Evolutionary conservation across 1,139 yeast genomes (phyloP), one percentile per base, ranked within the genome.

Genomic region (Nakaseomyces sp.): DNA sequence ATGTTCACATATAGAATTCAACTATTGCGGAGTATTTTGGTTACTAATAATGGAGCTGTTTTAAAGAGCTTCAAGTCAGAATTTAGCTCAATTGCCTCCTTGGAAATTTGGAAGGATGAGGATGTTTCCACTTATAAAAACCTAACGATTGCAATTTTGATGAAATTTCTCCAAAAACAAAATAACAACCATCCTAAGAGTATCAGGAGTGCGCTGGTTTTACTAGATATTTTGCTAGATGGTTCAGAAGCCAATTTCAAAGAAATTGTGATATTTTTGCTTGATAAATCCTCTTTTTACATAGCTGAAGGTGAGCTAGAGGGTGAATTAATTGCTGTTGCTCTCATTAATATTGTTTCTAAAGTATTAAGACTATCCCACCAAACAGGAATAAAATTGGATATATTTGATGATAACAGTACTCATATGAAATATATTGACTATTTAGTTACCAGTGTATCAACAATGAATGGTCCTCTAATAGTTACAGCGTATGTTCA

Each of bases 61-160:
- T 57, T 70, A 32, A 75, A 74, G 9, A 62, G 72, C 3, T 72
- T 81, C 52, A 71, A 69, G 37, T 67, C 72, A 26, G 87, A 81
- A 49, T 59, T 78, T 40, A 77, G 78, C 5, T 76, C 76, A 0
- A 68, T 79, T 53, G 70, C 50, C 17, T 58, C 66, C 1, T 42
- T 61, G 6, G 59, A 57, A 30, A 48, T 45, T 18, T 60, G 63
- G 58, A 70, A 69, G 43, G 68, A 72, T 39, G 65, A 66, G 47
- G 76, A 74, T 45, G 68, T 77, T 5, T 76, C 85, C 0, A 79
- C 84, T 0, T 82, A 81, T 57, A 79, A 79, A 51, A 72, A 77
- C 5, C 66, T 82, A 30, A 55, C 78, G 0, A 52, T 79, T 15
- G 65, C 68, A 32, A 62, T 76, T 2, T 52, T 79, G n/a, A 63